Base-by-base conservation (phyloP, 176 grass and related monocot species). In the Saccharum spontaneum region DNA sequence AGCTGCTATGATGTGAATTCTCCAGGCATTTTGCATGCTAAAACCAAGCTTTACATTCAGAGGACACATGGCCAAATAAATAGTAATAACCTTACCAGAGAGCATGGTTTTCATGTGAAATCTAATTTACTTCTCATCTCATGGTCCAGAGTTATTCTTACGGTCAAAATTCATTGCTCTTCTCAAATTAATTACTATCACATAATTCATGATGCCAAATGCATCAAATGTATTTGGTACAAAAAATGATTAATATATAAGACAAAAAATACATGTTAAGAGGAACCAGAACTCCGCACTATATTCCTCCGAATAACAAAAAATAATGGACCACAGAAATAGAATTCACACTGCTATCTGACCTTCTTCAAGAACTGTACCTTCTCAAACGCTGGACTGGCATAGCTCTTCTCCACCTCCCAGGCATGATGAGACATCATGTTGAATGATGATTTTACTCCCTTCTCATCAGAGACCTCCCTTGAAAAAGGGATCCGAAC, bases 401-500 rank as follows among this genome's bases (percentile, higher is more conserved):
- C 82, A 70, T 91, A 94, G 69, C 75, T 90, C 88, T 91, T 96
- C 71, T 96, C 97, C 80, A 95, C 87, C 76, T 98, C 97, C 97
- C 93, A 98, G 16, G 91, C 97, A 81, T 94, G 93, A 91, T 98
- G 93, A 82, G 97, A 74, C 97, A 98, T 96, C 76, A 89, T 94
- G 87, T 98, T 98, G 80, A 98, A 95, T 17, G 91, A 91, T 1
- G 97, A 96, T 82, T 98, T 98, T 46, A 92, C 93, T 6, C 84
- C 91, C 80, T 94, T 98, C 75, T 96, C 90, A 41, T 98, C 93
- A 62, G 90, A 81, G 1, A 98, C 93, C 86, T 95, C 90, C 24
- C 91, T 89, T 52, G 91, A 71, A 69, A 98, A 96, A 90, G 93
- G 93, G 76, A 96, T 94, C 75, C 93, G 85, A 39, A 83, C 90